These are phyloP conservation scores for Pezicula neosporulosa DNA, from an alignment of 2,329 filamentous ascomycete species.

Conservation along the genomic window DNA sequence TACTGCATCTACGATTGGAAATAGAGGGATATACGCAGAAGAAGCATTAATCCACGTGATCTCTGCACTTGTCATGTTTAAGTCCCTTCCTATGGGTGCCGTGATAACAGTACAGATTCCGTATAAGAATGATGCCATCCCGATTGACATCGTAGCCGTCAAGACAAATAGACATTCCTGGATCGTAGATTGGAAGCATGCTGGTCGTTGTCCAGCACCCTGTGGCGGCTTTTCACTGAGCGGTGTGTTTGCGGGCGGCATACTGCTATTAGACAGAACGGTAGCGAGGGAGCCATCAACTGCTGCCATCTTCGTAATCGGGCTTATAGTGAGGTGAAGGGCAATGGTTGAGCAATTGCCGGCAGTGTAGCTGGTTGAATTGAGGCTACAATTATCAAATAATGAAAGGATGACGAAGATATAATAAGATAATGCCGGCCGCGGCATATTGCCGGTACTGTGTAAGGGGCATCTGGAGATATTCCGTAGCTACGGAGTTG, in stretches of 20 bases:
- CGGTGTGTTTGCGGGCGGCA: neutral
- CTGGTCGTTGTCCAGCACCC: slow-evolving; percentile 36
- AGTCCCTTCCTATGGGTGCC: slow-evolving; percentile 53
- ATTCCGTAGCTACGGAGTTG: too few species aligned
- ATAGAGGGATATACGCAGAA: slow-evolving; percentile 35
- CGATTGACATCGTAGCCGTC: slow-evolving; percentile 64
- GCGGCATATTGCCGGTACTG: too few species aligned
- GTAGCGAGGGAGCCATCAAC: neutral
- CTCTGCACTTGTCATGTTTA: slow-evolving; percentile 62
- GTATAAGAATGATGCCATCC: slow-evolving; percentile 55
- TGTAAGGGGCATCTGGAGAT: too few species aligned
- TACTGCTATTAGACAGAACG: neutral
- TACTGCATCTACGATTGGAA: too few species aligned
- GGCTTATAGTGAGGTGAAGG: too few species aligned
- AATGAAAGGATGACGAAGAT: too few species aligned
- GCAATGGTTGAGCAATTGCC: too few species aligned
- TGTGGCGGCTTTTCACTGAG: neutral
- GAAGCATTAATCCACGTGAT: slow-evolving; percentile 66
- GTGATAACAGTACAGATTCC: slow-evolving; percentile 60
- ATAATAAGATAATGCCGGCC: too few species aligned
- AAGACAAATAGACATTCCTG: slow-evolving; percentile 64
- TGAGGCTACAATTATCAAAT: too few species aligned
- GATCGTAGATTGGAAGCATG: slow-evolving; percentile 57
- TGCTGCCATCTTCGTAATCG: neutral
- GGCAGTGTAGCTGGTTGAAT: too few species aligned